Base-by-base conservation (phyloP, 1,139 yeast species). In the Saccharomyces hybrid region DNA sequence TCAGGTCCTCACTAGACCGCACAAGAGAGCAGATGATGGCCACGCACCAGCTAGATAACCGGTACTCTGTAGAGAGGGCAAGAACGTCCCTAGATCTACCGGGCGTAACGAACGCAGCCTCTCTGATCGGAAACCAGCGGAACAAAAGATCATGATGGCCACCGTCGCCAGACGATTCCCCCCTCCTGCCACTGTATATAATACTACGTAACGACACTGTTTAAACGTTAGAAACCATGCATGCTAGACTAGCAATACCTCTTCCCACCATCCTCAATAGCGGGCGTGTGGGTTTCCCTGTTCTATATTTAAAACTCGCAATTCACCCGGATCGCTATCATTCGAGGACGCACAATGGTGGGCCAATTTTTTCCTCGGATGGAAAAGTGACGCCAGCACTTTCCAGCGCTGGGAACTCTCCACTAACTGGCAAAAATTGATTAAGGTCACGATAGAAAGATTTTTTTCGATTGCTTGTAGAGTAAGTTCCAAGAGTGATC, bases 61-160 rank as follows among this genome's bases (percentile, higher is more conserved):
- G 75, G 54, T 64, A 66, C 46, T 71, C 75, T 4, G 64, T 71
- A 32, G 75, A 73, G 49, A 67, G 71, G 50, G 75, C 75, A 2
- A 67, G 75, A 58, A 59, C 70, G 1, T 73, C 76, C 6, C 58
- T 72, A 32, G 76, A 73, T 14, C 58, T 73, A 34, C 76, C 76
- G 4, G 75, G 76, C 14, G 60, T 72, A 32, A 72, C 75, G 0
- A 68, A 66, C 51, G 76, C 76, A 1, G 66, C 64, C 25, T 57
- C 65, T 1, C 56, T 73, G 50, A 58, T 73, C 62, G 67, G 59
- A 32, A 56, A 56, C 20, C 69, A 30, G 42, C 4, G n/a, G n/a
- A 48, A 14, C 25, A 30, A n/a, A 3, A 14, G 27, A 42, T 27
- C n/a, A 42, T 13, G 23, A 34, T 52, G 20, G 50, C 34, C 34